Conservation (phyloP, 2,329 filamentous ascomycete species). For the Aurifilum marmelostoma region DNA sequence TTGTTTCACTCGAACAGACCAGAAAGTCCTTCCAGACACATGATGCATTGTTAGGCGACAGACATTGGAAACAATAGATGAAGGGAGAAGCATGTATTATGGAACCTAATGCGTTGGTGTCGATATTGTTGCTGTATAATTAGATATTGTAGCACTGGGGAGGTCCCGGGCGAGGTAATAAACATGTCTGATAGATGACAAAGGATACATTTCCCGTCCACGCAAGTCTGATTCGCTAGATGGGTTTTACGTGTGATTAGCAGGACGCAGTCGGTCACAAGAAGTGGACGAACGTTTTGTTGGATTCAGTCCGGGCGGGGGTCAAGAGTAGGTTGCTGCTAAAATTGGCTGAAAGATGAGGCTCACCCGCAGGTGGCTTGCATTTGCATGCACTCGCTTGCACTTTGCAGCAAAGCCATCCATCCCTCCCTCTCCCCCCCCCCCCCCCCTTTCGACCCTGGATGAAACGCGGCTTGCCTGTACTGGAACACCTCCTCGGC, state of each 20-base stretch:
- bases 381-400: background rate
- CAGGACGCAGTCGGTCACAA: background rate
- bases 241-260: background rate
- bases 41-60: background rate
- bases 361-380: constrained; percentile 6
- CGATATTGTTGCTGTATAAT: background rate
- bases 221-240: too few species aligned
- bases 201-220: too few species aligned
- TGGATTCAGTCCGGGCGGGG: background rate
- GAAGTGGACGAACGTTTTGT: background rate
- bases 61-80: background rate
- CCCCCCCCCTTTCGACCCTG: background rate
- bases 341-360: constrained; percentile 3
- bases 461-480: background rate
- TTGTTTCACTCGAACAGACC: background rate
- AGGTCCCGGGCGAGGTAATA: background rate
- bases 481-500: background rate
- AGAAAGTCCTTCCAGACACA: background rate
- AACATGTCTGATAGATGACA: background rate
- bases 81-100: background rate
- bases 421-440: too few species aligned
- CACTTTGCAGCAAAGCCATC: background rate
- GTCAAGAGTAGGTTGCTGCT: background rate
- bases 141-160: background rate
- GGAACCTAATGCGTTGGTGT: background rate